Base-by-base conservation (phyloP, 148 eudicot genomes). In the Camellia japonica region DNA sequence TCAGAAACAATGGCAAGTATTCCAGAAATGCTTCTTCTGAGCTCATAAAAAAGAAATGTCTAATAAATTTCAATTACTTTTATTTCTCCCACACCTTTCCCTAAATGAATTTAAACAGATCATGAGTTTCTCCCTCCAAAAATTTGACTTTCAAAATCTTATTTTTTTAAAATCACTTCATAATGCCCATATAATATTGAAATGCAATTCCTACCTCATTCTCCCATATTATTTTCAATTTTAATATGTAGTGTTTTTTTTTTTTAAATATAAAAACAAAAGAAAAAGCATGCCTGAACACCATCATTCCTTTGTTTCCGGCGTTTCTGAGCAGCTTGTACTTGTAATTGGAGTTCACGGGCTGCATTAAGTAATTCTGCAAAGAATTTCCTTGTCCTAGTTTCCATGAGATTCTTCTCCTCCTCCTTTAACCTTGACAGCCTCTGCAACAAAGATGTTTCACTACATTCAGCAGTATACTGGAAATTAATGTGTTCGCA, bases 251-350 rank as follows among this genome's bases (percentile, higher is more conserved):
- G 8, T 77, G 6, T 7, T 2, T 30, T 30, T 30, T 30, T 30
- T 30, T 30, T 30, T 30, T 30, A 30, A 30, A 30, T 30, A 70
- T 51, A 38, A 19, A 69, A 49, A 68, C 7, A 80, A 60, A 75
- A 55, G 79, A 73, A 11, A 54, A 55, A 75, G 51, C 88, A 71
- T 89, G 80, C 98, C 90, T 89, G 91, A 83, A 95, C 91, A 80
- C 91, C 91, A 82, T 95, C 98, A 84, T 93, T 95, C 78, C 96
- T 87, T 80, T 93, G 97, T 85, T 93, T 95, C 81, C 95, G 87
- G 56, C 96, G 94, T 84, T 88, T 91, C 80, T 89, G 90, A 72
- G 87, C 64, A 79, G 94, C 92, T 81, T 88, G 96, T 64, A 93
- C 87, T 87, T 89, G 93, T 80, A 89, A 81, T 84, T 89, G 93